phyloP scores from a whole-genome alignment of 1,139 yeast species.

The Geotrichum restrictum region DNA sequence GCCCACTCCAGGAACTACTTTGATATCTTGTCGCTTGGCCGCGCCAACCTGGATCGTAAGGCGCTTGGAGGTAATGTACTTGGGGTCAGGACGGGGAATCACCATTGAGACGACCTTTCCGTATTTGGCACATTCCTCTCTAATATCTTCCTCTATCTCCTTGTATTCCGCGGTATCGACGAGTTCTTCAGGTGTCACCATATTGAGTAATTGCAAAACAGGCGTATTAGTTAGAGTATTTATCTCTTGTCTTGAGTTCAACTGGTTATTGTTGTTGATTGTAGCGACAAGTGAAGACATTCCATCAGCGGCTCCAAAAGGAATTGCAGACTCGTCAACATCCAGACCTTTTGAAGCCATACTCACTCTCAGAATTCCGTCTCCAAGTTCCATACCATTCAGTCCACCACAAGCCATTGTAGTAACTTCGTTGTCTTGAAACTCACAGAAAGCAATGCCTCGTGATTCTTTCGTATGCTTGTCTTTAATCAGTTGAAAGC shows the following conservation, averaged over 20 bases:
- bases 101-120: conserved; percentile 55
- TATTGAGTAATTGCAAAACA: conserved; percentile 63
- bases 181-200: conserved; percentile 62
- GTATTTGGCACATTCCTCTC: conserved; percentile 48
- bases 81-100: conserved; percentile 64
- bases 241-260: not conserved
- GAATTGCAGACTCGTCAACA: conserved; percentile 30
- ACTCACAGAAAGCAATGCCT: conserved; percentile 48
- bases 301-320: conserved; percentile 29
- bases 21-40: conserved; percentile 1
- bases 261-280: conserved; percentile 16
- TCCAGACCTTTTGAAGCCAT: conserved; percentile 38
- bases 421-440: conserved; percentile 30
- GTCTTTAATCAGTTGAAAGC: conserved; percentile 39
- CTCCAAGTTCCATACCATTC: conserved; percentile 37
- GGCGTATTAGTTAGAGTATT: conserved; percentile 35
- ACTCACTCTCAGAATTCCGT: conserved; percentile 36
- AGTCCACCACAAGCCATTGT: conserved; percentile 35
- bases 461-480: conserved; percentile 37
- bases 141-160: conserved; percentile 53
- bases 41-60: conserved; percentile 34
- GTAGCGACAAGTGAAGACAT: conserved; percentile 25
- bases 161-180: conserved; percentile 49
- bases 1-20: conserved; percentile 59
- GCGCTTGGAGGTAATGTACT: conserved; percentile 36